Base-by-base conservation (phyloP, 1,284 basidiomycete species). In the Tranzscheliella williamsii region DNA sequence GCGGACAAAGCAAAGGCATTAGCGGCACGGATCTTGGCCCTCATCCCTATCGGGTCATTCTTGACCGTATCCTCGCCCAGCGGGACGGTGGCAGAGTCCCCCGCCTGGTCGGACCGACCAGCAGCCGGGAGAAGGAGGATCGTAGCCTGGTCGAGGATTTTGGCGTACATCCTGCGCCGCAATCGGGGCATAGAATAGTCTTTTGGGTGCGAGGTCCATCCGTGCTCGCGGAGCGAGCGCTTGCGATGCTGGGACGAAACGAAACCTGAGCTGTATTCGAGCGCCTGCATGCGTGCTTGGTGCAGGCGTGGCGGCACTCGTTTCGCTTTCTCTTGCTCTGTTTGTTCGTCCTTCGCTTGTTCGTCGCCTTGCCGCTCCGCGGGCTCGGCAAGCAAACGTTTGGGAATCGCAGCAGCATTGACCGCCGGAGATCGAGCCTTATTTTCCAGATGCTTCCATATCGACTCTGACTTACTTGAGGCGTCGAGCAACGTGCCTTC, bases 191-290 rank as follows among this genome's bases (percentile, higher is more conserved):
- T 16, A 0, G 38, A 5, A n/a, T 42, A 57, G 16, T 57, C 53
- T 21, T 39, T 49, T 2, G 60, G 60, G 23, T 56, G 36, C 3
- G 42, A 49, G 7, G 23, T 13, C 60, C 60, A 63, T n/a, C 53
- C 53, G 4, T 63, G 53, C 4, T 5, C 22, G 0, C 53, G 35
- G 2, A 45, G 23, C 0, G 17, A n/a, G 2, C 27, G 32, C 11
- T 42, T 53, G 1, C 60, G 49, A 16, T 50, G 42, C 7, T 22
- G 29, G 2, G 26, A 5, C 2, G 45, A 4, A 1, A 38, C 5
- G 20, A 63, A 31, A 5, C 29, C 23, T 8, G 42, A 43, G 16
- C 53, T 36, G n/a, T 42, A 53, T 5, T 2, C 8, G 3, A 38
- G 16, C 6, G 47, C 26, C 11, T 27, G 31, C 2, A 4, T 1